Base-by-base conservation (phyloP, 2,329 filamentous ascomycete species). In the Pseudocercospora eumusae region DNA sequence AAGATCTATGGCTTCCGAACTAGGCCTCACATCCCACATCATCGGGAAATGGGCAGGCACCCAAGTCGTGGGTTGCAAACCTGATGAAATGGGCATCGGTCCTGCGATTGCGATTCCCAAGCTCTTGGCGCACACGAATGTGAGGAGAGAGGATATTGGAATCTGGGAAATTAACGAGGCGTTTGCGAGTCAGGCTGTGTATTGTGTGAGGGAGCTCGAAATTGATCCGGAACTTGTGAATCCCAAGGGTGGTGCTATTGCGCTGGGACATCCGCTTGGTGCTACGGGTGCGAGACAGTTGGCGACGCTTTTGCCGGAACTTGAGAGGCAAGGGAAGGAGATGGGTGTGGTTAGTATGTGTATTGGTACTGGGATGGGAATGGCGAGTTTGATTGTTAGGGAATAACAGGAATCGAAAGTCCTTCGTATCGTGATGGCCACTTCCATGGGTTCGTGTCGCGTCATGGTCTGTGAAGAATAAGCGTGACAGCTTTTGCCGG, bases 91-190 rank as follows among this genome's bases (percentile, higher is more conserved):
- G 93, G 93, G 93, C 42, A 82, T 97, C 61, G 93, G 93, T 0
- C 93, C 93, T 0, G 91, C 92, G 0, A 73, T 96, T 27, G 93
- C 91, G 0, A 93, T 97, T 57, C 93, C 93, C 6, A 90, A 88
- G 74, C 81, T 96, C 20, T 81, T 97, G n/a, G 75, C 80, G 18
- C 84, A 86, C 64, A 84, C 88, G 1, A 91, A 88, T 0, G 75
- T 97, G 13, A 73, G 78, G 47, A 87, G 80, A 11, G 80, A 82
- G 1, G 91, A 97, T 61, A 85, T 98, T 0, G 84, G 88, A 36
- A 81, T 95, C 9, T 97, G 92, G 92, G 93, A 97, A 81, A 89
- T 97, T 76, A 97, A 97, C 76, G 93, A 97, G 83, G 86, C 86
- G 13, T 88, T 88, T 74, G 86, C 85, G 4, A 83, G 80, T 54